Base-by-base conservation (phyloP, 805 yeast genomes). In the Schwanniomyces sp. region DNA sequence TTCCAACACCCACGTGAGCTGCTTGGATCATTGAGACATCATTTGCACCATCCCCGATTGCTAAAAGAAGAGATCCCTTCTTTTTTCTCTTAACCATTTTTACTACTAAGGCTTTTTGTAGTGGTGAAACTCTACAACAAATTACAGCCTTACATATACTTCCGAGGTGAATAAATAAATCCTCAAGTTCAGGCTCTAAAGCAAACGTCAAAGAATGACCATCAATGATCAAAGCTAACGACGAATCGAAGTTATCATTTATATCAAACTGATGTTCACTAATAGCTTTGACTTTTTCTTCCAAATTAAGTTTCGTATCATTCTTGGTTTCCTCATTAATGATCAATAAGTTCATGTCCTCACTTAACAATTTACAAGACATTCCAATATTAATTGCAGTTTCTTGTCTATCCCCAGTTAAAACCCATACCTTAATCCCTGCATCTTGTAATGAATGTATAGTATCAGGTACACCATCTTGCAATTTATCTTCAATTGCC, bases 1-100 rank as follows among this genome's bases (percentile, higher is more conserved):
- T 95, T 63, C 99, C 99, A 21, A 94, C 96, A 52, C 99, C 99
- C 45, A 94, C 97, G 66, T 94, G 98, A 0, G 99, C 99, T 12
- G 99, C 98, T 68, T 94, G 99, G 54, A 94, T 94, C 99, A 94
- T 94, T 32, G 96, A 86, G 36, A 94, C 99, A 71, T 94, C 99
- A 62, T 94, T 94, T 2, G 99, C 99, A 61, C 99, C 99, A 69
- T 94, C 99, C 39, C 99, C 99, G 61, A 94, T 86, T 0, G 99
- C 98, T 50, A 94, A 73, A 38, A 95, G 67, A 37, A 88, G 66
- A 2, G 96, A 81, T 41, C 86, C 84, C 60, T 80, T 78, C 65
- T 69, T 70, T 69, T 89, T 86, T 43, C 88, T 74, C 63, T 94
- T 94, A 17, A 92, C 98, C 80, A 94, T 80, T 61, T 89, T 90